Evolutionary conservation across 805 yeast species (phyloP).

Genomic region (Hermanozyma aechmeae): DNA sequence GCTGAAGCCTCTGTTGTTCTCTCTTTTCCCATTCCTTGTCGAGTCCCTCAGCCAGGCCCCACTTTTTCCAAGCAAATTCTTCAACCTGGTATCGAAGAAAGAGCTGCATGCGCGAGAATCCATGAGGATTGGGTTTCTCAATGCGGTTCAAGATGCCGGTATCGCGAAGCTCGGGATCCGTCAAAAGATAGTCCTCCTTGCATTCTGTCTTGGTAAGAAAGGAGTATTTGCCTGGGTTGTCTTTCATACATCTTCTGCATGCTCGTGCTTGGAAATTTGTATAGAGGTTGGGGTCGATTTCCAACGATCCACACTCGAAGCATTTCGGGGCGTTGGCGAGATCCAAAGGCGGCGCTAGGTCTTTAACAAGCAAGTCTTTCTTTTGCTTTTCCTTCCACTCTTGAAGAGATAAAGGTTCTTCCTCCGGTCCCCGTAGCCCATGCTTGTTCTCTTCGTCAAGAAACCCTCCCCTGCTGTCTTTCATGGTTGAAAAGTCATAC

Average conservation of each 20-base stretch:
- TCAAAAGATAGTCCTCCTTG: conserved; percentile 79
- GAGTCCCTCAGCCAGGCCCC: conserved; percentile 85
- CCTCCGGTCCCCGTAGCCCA: conserved; percentile 16
- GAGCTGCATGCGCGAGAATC: conserved; percentile 87
- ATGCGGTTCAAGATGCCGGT: conserved; percentile 56
- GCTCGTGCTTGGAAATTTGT: conserved; percentile 67
- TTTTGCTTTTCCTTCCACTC: conserved; percentile 43
- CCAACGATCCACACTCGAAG: conserved; percentile 71
- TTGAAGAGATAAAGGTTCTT: conserved; percentile 35
- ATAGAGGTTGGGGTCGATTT: conserved; percentile 64
- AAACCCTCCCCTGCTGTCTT: conserved; percentile 83
- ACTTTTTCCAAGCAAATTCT: conserved; percentile 81
- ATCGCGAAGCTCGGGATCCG: conserved; percentile 89
- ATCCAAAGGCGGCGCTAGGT: conserved; percentile 66
- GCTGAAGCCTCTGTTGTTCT: conserved; percentile 57
- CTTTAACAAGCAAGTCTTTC: conserved; percentile 29
- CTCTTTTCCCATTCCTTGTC: conserved; percentile 91
- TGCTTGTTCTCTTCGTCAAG: conserved; percentile 23
- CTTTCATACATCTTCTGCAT: conserved; percentile 68
- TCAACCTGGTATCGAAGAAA: conserved; percentile 89
- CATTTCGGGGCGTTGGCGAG: conserved; percentile 72
- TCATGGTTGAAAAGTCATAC: conserved; percentile 85
- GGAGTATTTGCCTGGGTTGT: conserved; percentile 80
- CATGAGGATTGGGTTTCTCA: conserved; percentile 92
- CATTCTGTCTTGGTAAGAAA: conserved; percentile 92